Base-by-base conservation (phyloP, 345 rosid species). In the Citrus australasica region DNA sequence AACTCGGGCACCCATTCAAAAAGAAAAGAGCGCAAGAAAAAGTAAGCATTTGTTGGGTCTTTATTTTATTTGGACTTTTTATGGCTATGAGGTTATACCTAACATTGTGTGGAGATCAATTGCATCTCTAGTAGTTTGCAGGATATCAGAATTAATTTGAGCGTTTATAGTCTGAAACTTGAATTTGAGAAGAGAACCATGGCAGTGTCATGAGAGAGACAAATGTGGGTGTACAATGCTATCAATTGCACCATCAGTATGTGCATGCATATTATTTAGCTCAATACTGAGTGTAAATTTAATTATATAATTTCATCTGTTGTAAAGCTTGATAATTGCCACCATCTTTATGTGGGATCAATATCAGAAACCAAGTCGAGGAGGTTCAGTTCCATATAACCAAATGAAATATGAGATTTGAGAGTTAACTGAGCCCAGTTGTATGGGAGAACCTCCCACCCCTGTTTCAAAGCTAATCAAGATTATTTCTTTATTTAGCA, bases 11-110 rank as follows among this genome's bases (percentile, higher is more conserved):
- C 82, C 68, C 79, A 76, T 8, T 88, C 90, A 4, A 90, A 85
- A 77, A 84, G 90, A 62, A 80, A 80, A 80, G 94, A 95, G 77
- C 92, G 92, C 76, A 94, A 84, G 87, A 92, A 90, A 72, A 89
- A 84, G 96, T 88, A 81, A 81, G 82, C 60, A 60, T 73, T 27
- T 25, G 13, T n/a, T 35, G 32, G 8, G 3, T 21, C 19, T 78
- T 67, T 76, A 30, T 56, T 66, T 63, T n/a, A 21, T 30, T 53
- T 58, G 30, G 24, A 65, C 11, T 17, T 33, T 33, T 3, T 63
- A 64, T 64, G 40, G 42, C 22, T 75, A 27, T 27, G 42, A 38
- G 51, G 28, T 59, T 32, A 69, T 70, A 10, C 28, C 55, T 59
- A 24, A 48, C 22, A 53, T 22, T 19, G n/a, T n/a, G 4, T 11